phyloP scores from a whole-genome alignment of 441 rosid species.

The Erodium trifolium region DNA sequence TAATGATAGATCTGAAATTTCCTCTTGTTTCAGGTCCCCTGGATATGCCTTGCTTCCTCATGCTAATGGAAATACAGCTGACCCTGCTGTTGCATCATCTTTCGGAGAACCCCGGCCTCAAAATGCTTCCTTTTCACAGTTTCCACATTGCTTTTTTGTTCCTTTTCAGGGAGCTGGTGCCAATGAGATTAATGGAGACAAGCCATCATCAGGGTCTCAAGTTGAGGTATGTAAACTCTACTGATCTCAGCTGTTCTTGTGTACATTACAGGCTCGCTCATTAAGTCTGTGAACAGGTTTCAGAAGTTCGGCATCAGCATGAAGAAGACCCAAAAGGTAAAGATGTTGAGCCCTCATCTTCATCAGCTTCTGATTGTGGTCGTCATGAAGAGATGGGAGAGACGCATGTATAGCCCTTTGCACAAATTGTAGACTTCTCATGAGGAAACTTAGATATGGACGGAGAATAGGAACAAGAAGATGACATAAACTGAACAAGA shows the following conservation, averaged over 20 bases:
- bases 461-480: neutral
- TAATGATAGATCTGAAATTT: neutral
- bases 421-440: too few species aligned
- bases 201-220: slow-evolving; percentile 41
- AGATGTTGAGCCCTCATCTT: slow-evolving; percentile 21
- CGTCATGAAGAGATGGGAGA: slow-evolving; percentile 16
- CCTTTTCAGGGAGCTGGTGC: slow-evolving; percentile 35
- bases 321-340: slow-evolving; percentile 29
- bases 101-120: slow-evolving; percentile 27
- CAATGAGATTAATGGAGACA: slow-evolving; percentile 25
- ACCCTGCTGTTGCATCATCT: slow-evolving; percentile 21
- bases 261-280: neutral
- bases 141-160: slow-evolving; percentile 30
- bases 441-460: neutral
- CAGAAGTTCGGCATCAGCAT: neutral
- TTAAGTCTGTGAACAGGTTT: neutral
- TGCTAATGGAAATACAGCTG: slow-evolving; percentile 21
- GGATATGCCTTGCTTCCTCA: slow-evolving; percentile 48
- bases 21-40: slow-evolving; percentile 44
- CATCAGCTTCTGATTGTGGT: slow-evolving; percentile 19
- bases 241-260: slow-evolving; percentile 1
- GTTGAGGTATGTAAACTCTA: slow-evolving; percentile 45
- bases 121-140: slow-evolving; percentile 25
- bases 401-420: slow-evolving; percentile 8
- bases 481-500: too few species aligned